phyloP scores from a whole-genome alignment of 2,329 filamentous ascomycete genomes.

The Sporothrix pallida region DNA sequence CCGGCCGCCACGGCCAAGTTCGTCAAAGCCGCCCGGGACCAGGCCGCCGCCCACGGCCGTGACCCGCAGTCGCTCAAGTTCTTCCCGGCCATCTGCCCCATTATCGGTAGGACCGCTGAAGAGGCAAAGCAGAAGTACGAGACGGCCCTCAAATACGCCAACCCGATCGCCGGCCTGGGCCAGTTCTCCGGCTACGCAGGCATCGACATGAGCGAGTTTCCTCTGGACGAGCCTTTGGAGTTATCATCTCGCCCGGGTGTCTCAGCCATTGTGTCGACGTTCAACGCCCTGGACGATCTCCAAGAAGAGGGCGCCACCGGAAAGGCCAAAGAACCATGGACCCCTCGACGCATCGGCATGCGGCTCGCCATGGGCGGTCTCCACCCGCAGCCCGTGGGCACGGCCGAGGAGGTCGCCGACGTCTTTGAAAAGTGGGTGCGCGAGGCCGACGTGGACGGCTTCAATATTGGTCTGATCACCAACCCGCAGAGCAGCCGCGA shows the following conservation, averaged over 20 bases:
- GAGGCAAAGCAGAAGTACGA: slow-evolving; percentile 39
- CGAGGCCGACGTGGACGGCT: slow-evolving; percentile 75
- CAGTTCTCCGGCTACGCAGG: slow-evolving; percentile 40
- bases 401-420: slow-evolving; percentile 69
- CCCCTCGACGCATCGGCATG: slow-evolving; percentile 33
- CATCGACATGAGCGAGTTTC: slow-evolving; percentile 40
- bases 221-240: slow-evolving; percentile 39
- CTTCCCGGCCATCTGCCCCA: slow-evolving; percentile 37
- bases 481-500: slow-evolving; percentile 68
- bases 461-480: slow-evolving; percentile 57
- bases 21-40: slow-evolving; percentile 29
- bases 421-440: slow-evolving; percentile 69
- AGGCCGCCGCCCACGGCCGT: slow-evolving; percentile 35
- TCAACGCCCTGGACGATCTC: slow-evolving; percentile 26
- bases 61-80: slow-evolving; percentile 38
- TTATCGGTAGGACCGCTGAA: slow-evolving; percentile 38
- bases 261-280: slow-evolving; percentile 30
- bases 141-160: slow-evolving; percentile 30
- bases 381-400: slow-evolving; percentile 59
- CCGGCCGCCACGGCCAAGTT: slow-evolving; percentile 17
- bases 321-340: slow-evolving; percentile 33
- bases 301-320: slow-evolving; percentile 16
- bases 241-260: slow-evolving; percentile 12
- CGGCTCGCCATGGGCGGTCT: slow-evolving; percentile 39
- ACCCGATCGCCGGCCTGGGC: slow-evolving; percentile 38